Conservation (phyloP, 1,284 basidiomycete species). For the Pseudozyma hubeiensis region DNA sequence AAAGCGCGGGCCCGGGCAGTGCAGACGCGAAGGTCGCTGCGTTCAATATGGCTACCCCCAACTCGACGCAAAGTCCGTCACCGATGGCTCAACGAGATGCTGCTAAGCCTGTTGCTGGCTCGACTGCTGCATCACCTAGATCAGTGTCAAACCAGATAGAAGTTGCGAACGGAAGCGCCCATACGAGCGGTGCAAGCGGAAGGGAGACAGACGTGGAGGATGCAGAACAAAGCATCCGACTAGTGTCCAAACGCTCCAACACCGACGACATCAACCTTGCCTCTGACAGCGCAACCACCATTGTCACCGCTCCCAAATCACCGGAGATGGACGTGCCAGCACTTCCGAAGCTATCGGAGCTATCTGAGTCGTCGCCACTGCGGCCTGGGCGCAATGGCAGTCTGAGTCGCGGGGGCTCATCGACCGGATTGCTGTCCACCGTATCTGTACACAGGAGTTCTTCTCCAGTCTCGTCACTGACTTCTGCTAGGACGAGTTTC, state of each 20-base stretch:
- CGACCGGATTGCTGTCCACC: constrained; percentile 15
- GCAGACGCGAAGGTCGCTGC: constrained; percentile 23
- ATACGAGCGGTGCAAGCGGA: neutral
- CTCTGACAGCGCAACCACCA: constrained; percentile 12
- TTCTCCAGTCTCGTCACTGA: constrained; percentile 23
- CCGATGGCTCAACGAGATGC: constrained; percentile 5
- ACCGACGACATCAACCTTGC: constrained; percentile 13
- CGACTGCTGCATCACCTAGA: neutral
- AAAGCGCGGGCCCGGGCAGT: constrained; percentile 27
- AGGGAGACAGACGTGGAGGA: neutral
- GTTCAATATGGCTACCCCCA: constrained; percentile 8
- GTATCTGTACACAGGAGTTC: constrained; percentile 16
- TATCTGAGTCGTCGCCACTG: constrained; percentile 18
- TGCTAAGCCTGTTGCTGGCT: neutral
- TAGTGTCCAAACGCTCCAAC: constrained; percentile 38
- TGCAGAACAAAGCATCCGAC: constrained; percentile 49
- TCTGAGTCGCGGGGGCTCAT: constrained; percentile 14
- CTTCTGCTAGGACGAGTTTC: constrained; percentile 35
- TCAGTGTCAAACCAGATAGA: neutral
- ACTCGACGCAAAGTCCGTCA: neutral
- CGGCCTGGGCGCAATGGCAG: constrained; percentile 24
- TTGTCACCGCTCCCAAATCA: constrained; percentile 21
- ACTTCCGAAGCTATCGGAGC: constrained; percentile 21
- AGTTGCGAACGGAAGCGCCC: neutral
- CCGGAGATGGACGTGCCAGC: constrained; percentile 20